Conservation (phyloP, 306 rosid genomes). For the Malus fusca region DNA sequence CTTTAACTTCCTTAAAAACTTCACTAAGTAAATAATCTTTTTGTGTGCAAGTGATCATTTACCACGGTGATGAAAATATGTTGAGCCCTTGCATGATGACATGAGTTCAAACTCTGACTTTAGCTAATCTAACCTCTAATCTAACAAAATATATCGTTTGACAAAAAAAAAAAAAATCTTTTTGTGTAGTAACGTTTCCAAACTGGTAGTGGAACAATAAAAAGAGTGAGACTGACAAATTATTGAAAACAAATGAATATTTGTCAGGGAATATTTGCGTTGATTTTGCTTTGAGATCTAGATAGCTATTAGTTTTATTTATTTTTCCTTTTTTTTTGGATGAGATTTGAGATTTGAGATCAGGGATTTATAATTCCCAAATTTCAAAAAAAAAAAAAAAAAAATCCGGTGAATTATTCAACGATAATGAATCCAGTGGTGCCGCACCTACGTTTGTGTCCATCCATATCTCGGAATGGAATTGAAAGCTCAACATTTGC, state of each 20-base stretch:
- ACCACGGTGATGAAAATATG: accelerated
- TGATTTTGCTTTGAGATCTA: not conserved
- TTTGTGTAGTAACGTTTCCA: not conserved
- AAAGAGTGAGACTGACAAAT: not conserved
- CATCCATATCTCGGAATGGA: not conserved
- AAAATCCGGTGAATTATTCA: conserved; percentile 14
- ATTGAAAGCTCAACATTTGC: not conserved
- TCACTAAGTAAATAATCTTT: not conserved
- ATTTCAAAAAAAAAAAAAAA: not conserved
- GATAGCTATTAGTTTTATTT: not conserved
- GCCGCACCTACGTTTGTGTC: not conserved
- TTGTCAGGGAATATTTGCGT: conserved; percentile 18
- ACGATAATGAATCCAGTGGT: conserved; percentile 16
- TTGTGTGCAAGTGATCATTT: not conserved
- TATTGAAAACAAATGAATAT: not conserved
- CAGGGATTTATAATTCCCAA: conserved; percentile 9
- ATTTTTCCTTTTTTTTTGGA: not conserved
- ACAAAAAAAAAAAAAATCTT: no score
- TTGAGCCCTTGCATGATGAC: accelerated
- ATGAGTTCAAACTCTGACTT: accelerated
- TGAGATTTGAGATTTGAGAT: not conserved
- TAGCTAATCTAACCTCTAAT: no score
- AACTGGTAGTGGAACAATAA: not conserved
- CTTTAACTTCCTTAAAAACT: not conserved
- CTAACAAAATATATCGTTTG: no score